Evolutionary conservation across 2,329 filamentous ascomycete species (phyloP).

Genomic region (Drechslerella stenobrocha): DNA sequence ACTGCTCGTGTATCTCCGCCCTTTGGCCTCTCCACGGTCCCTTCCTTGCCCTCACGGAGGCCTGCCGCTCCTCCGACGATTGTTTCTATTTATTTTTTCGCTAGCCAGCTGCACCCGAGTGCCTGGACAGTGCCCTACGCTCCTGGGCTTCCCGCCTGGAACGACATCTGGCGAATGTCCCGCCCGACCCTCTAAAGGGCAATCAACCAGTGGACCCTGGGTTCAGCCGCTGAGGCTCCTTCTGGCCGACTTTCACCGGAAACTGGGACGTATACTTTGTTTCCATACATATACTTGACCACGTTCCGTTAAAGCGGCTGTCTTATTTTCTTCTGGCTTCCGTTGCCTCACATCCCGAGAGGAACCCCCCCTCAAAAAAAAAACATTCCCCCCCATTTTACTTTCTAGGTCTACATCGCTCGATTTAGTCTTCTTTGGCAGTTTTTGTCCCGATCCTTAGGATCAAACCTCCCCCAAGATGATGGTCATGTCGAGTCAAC

Average conservation of each 20-base stretch:
- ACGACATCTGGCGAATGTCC: constrained; percentile 39
- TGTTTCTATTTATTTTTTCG: constrained; percentile 28
- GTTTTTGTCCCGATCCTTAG: constrained; percentile 11
- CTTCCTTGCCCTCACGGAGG: constrained; percentile 41
- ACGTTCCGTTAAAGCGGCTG: constrained; percentile 2
- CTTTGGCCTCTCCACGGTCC: constrained; percentile 36
- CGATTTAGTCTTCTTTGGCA: constrained; percentile 4
- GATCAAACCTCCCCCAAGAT: constrained; percentile 32
- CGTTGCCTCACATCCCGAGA: neutral
- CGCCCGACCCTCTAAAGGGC: constrained; percentile 41
- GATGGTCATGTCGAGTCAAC: constrained; percentile 48
- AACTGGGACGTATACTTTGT: neutral
- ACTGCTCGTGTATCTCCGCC: constrained; percentile 38
- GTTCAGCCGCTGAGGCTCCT: constrained; percentile 22
- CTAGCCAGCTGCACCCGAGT: constrained; percentile 10
- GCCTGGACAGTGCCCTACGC: constrained; percentile 4
- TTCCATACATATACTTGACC: constrained; percentile 2
- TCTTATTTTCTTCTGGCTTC: constrained; percentile 2
- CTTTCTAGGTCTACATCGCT: constrained; percentile 5
- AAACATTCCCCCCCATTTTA: neutral
- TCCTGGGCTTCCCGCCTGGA: constrained; percentile 20
- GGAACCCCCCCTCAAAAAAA: constrained; percentile 6
- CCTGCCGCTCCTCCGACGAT: constrained; percentile 18
- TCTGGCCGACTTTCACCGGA: constrained; percentile 5
- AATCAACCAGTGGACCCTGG: constrained; percentile 14